Base-by-base conservation (phyloP, 768 basidiomycete species). In the Amanita pallidorosea region DNA sequence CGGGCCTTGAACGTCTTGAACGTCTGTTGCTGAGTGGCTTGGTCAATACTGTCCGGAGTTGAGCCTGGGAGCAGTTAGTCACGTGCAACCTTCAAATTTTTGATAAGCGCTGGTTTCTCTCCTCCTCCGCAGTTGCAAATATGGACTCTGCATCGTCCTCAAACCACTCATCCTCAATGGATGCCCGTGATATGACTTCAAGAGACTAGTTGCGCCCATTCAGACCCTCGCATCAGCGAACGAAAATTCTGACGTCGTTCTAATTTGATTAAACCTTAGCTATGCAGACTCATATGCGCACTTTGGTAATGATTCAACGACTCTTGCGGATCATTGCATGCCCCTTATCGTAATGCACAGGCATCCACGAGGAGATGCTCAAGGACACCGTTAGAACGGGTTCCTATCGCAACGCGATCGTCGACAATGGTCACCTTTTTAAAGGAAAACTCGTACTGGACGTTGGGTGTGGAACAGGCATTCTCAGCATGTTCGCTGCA, bases 351-450 rank as follows among this genome's bases (percentile, higher is more conserved):
- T 41, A 11, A 5, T 55, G 9, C 34, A 18, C 59, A 96, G 92
- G 93, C 53, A 96, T 97, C 59, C 94, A 97, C 65, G 94, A 98
- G 70, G 96, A 99, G 72, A 99, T 99, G 96, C 70, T 99, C 67
- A 99, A 99, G 70, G 96, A 99, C 69, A 70, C 74, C 35, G 92
- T 99, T 57, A 85, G 96, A 55, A 99, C 96, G 41, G 83, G 91
- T 31, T 90, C 93, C 38, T 99, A 99, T 77, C 85, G 90, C 57
- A 76, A 83, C 53, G 91, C 94, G 55, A 98, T 99, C 74, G 69
- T 93, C 65, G 85, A 94, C 74, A 98, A 97, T 67, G 72, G 77
- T 8, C 93, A 97, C 67, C 71, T 99, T 41, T 99, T 99, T 83
- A 86, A 91, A 69, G 94, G 80, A 64, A 99, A 97, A 73, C 88